Percentiles rank a stretch among this genome's conserved stretches.
phyloP scores from a whole-genome alignment of 108 stramenopile genomes.

The Fistulifera pelliculosa region DNA sequence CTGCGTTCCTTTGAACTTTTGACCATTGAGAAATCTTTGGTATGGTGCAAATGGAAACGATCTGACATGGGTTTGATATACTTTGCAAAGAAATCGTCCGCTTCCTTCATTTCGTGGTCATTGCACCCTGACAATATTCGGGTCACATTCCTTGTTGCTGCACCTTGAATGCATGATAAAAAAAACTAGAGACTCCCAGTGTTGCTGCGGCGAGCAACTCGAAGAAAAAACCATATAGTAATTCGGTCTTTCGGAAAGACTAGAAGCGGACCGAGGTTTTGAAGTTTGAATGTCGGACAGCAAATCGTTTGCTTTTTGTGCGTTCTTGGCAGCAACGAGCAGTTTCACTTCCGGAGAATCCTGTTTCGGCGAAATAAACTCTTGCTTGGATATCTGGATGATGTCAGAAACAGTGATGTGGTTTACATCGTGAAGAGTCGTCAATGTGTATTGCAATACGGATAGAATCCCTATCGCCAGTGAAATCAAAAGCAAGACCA shows the following conservation, averaged over 20 bases:
- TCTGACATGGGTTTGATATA: slow-evolving; percentile 27
- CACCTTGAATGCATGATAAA: slow-evolving; percentile 45
- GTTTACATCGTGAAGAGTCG: too few relatives aligned
- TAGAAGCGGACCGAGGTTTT: too few relatives aligned
- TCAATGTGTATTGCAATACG: too few relatives aligned
- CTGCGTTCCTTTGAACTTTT: slow-evolving; percentile 27
- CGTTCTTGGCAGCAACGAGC: too few relatives aligned
- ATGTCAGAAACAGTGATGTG: too few relatives aligned
- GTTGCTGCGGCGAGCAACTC: slow-evolving; percentile 24
- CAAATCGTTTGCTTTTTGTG: too few relatives aligned
- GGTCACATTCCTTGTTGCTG: slow-evolving; percentile 55
- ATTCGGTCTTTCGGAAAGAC: not conserved
- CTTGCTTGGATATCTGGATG: too few relatives aligned
- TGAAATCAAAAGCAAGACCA: too few relatives aligned
- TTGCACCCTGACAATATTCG: slow-evolving; percentile 61
- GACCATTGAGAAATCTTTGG: slow-evolving; percentile 56
- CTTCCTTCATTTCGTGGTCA: slow-evolving; percentile 3
- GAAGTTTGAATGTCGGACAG: too few relatives aligned
- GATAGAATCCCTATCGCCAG: too few relatives aligned
- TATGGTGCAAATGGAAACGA: slow-evolving; percentile 64
- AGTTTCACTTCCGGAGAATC: too few relatives aligned
- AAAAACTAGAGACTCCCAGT: slow-evolving; percentile 79
- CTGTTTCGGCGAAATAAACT: too few relatives aligned
- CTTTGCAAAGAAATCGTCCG: slow-evolving; percentile 6
- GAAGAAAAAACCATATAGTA: slow-evolving; percentile 14